phyloP scores from a whole-genome alignment of 257 asterid genomes.

The Perilla frutescens region DNA sequence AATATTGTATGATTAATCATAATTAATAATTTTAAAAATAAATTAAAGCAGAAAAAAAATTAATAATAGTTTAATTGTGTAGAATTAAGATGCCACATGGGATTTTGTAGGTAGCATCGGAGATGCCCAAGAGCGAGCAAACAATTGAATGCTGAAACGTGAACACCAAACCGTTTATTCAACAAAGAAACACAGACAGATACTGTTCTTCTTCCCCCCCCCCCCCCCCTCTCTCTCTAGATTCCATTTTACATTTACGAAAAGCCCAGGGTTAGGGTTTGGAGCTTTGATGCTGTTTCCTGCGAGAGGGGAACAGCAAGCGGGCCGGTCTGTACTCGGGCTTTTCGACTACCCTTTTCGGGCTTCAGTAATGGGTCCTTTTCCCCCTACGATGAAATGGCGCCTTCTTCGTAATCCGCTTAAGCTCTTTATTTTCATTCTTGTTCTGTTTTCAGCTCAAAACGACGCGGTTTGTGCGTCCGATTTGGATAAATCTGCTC shows the following conservation, averaged over 20 bases:
- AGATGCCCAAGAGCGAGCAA: too few relatives aligned
- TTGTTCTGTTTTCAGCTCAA: slow-evolving; percentile 52
- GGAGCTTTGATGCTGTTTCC: slow-evolving; percentile 26
- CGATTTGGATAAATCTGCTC: slow-evolving; percentile 83
- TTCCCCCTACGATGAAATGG: slow-evolving; percentile 60
- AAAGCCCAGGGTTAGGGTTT: slow-evolving; percentile 43
- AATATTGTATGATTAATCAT: too few relatives aligned
- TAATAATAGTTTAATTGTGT: too few relatives aligned
- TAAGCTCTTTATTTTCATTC: slow-evolving; percentile 63
- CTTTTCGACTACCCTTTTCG: slow-evolving; percentile 59
- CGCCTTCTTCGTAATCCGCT: slow-evolving; percentile 52
- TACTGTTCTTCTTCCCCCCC: slow-evolving; percentile 36
- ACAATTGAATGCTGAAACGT: slow-evolving; percentile 8
- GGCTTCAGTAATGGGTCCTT: slow-evolving; percentile 72
- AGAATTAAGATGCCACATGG: too few relatives aligned
- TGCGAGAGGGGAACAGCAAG: slow-evolving; percentile 33
- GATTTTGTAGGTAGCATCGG: too few relatives aligned
- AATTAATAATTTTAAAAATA: too few relatives aligned
- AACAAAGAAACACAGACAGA: background rate
- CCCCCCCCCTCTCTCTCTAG: slow-evolving; percentile 37
- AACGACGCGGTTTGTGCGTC: slow-evolving; percentile 46
- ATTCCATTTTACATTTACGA: slow-evolving; percentile 36
- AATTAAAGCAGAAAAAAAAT: too few relatives aligned
- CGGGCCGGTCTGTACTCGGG: slow-evolving; percentile 38
- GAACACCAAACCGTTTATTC: slow-evolving; percentile 42